phyloP scores from a whole-genome alignment of 2,329 filamentous ascomycete genomes.

The Ceratocystiopsis minuta region DNA sequence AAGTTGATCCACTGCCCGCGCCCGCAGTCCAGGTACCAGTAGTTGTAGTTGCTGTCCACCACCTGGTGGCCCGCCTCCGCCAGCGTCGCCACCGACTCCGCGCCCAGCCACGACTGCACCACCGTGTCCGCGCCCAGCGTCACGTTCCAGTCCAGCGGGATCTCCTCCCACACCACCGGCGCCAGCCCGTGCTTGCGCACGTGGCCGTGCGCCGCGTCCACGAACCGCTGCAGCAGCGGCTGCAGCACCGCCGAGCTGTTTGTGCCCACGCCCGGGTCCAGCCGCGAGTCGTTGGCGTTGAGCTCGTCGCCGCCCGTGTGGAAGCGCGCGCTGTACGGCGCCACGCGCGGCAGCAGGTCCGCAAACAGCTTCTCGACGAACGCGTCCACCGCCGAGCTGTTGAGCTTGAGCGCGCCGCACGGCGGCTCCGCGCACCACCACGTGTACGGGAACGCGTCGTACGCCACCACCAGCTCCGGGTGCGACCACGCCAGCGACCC shows the following conservation, averaged over 20 bases:
- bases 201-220: constrained; percentile 50
- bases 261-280: constrained; percentile 55
- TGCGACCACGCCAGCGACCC: constrained; percentile 46
- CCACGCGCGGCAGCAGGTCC: constrained; percentile 58
- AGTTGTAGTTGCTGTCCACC: constrained; percentile 59
- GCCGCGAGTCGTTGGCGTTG: constrained; percentile 53
- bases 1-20: constrained; percentile 66
- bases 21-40: constrained; percentile 74
- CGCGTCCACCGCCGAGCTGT: constrained; percentile 47
- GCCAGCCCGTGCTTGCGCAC: constrained; percentile 45
- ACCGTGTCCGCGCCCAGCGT: constrained; percentile 53
- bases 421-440: constrained; percentile 45
- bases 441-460: constrained; percentile 35
- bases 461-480: constrained; percentile 55
- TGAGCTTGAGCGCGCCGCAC: constrained; percentile 58
- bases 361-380: constrained; percentile 57
- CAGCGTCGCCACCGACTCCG: constrained; percentile 39
- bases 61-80: constrained; percentile 49
- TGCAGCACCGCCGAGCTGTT: constrained; percentile 46
- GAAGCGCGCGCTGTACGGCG: constrained; percentile 55
- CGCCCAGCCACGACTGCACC: constrained; percentile 62
- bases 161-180: constrained; percentile 79
- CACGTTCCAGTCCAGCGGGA: constrained; percentile 61
- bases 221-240: constrained; percentile 61
- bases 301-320: constrained; percentile 82